These are phyloP conservation scores for Acacia melanoxylon DNA, from an alignment of 306 rosid species.

Conservation along the genomic window DNA sequence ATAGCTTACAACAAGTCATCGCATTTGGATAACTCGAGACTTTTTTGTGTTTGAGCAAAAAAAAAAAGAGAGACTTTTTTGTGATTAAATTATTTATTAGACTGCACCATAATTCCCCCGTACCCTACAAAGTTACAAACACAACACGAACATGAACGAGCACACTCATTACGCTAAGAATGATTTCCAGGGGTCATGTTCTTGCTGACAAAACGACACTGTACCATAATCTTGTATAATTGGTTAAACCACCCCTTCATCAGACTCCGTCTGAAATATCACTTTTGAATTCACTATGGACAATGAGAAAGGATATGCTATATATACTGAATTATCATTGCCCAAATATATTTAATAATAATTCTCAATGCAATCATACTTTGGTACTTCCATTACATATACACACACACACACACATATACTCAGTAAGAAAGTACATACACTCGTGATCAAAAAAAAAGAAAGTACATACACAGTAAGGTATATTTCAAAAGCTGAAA, in stretches of 20 bases:
- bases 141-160: not conserved
- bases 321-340: not conserved
- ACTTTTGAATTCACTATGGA: not conserved
- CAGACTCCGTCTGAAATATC: not conserved
- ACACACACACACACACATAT: no score
- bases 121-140: not conserved
- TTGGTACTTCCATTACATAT: not conserved
- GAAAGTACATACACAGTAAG: no score
- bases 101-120: not conserved
- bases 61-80: no score
- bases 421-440: no score
- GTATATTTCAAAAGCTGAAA: not conserved
- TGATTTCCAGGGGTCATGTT: not conserved
- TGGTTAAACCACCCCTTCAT: not conserved
- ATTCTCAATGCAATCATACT: not conserved
- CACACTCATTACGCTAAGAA: not conserved
- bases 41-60: no score
- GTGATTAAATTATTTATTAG: no score
- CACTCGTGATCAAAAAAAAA: no score
- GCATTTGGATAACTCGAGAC: no score
- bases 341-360: not conserved
- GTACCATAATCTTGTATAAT: not conserved
- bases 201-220: not conserved
- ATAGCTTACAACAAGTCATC: no score
- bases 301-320: not conserved